Conservation (phyloP, 2,329 filamentous ascomycete genomes). For the Sclerotinia sclerotiorum region DNA sequence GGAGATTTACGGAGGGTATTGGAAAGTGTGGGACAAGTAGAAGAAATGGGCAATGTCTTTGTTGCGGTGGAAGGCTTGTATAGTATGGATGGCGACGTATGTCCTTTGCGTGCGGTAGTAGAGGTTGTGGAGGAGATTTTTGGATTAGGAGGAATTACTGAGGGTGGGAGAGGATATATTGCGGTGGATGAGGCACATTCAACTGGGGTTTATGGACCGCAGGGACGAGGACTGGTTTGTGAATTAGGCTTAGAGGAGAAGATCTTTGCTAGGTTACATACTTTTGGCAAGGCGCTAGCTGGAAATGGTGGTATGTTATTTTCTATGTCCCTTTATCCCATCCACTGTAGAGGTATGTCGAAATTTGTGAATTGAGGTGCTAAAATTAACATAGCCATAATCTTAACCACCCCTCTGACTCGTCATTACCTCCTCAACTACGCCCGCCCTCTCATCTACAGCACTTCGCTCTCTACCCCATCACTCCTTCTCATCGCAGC, state of each 20-base stretch:
- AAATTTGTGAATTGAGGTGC: constrained; percentile 16
- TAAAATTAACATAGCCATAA: constrained; percentile 42
- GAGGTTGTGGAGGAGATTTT: constrained; percentile 42
- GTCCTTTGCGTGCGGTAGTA: constrained; percentile 44
- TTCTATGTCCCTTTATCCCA: constrained; percentile 28
- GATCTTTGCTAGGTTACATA: constrained; percentile 53
- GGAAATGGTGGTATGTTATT: constrained; percentile 40
- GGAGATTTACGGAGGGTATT: constrained; percentile 39
- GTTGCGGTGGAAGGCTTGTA: constrained; percentile 48
- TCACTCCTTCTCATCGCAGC: constrained; percentile 44
- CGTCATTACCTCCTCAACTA: constrained; percentile 37
- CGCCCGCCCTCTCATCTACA: constrained; percentile 45
- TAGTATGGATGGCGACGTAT: constrained; percentile 50
- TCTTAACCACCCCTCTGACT: constrained; percentile 30
- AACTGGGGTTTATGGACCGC: constrained; percentile 50
- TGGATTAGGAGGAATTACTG: constrained; percentile 15
- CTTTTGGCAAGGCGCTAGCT: constrained; percentile 54
- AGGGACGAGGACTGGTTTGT: constrained; percentile 51
- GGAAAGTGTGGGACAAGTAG: not conserved
- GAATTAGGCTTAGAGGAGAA: constrained; percentile 50
- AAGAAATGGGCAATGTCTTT: constrained; percentile 42
- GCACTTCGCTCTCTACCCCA: constrained; percentile 45
- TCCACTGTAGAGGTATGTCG: not conserved
- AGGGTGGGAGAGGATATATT: constrained; percentile 47
- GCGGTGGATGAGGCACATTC: constrained; percentile 58